These are phyloP conservation scores for Podaxis carcinomalis DNA, from an alignment of 768 basidiomycete genomes.

Conservation along the genomic window DNA sequence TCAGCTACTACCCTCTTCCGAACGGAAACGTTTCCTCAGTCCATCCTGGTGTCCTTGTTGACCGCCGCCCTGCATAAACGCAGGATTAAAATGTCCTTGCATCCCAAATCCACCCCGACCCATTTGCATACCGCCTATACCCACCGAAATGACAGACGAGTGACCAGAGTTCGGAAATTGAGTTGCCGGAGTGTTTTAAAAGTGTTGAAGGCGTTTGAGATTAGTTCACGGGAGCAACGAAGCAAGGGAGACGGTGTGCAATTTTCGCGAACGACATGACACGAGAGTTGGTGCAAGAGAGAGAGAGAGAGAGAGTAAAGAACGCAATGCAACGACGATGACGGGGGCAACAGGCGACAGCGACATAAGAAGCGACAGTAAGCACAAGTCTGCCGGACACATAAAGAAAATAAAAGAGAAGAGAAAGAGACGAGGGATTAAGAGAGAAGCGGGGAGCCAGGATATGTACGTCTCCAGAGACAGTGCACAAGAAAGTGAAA, in stretches of 20 bases:
- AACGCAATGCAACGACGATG: constrained; percentile 10
- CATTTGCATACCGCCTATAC: constrained; percentile 48
- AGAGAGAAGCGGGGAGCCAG: constrained; percentile 2
- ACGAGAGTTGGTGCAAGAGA: neutral
- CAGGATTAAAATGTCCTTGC: constrained; percentile 71
- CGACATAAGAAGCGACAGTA: constrained; percentile 23
- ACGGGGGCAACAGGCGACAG: neutral
- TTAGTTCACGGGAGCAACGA: neutral
- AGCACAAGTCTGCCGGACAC: constrained; percentile 32
- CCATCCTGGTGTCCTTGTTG: constrained; percentile 34
- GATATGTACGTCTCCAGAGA: neutral
- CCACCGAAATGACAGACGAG: neutral
- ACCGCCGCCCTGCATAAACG: constrained; percentile 54
- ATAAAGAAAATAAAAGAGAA: constrained; percentile 17
- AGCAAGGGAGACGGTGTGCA: neutral
- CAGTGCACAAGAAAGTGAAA: neutral
- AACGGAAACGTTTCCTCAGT: constrained; percentile 51
- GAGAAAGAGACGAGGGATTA: constrained; percentile 16
- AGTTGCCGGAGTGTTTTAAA: constrained; percentile 9
- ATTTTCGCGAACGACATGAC: constrained; percentile 16
- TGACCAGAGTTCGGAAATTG: constrained; percentile 23
- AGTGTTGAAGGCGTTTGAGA: neutral
- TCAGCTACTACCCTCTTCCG: constrained; percentile 36
- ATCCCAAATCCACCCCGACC: constrained; percentile 34
- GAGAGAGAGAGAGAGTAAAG: constrained; percentile 3